Conservation (phyloP, 192 early-diverging fungal genomes). For the Geranomyces michiganensis region DNA sequence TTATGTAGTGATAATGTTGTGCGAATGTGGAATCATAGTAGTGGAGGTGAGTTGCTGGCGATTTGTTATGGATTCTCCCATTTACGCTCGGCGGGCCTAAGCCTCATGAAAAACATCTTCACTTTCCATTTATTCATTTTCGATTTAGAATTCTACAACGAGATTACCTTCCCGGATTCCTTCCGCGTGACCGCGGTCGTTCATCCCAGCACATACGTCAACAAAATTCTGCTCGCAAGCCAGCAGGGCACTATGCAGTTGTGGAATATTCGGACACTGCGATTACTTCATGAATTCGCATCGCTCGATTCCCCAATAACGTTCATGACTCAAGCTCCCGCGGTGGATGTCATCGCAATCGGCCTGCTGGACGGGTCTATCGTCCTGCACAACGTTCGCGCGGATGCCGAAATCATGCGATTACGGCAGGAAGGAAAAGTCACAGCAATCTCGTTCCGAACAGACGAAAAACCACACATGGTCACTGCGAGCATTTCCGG, state of each 20-base stretch:
- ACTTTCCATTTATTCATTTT: not conserved
- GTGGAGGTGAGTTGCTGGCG: constrained; percentile 51
- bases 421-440: constrained; percentile 87
- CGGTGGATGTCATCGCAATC: constrained; percentile 90
- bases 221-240: constrained; percentile 91
- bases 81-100: no score
- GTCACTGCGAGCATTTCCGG: constrained; percentile 86
- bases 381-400: constrained; percentile 81
- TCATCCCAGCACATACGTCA: constrained; percentile 96
- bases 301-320: constrained; percentile 76
- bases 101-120: not conserved
- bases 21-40: constrained; percentile 75
- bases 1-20: constrained; percentile 80
- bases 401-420: constrained; percentile 74
- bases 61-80: not conserved
- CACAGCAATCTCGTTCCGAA: constrained; percentile 89
- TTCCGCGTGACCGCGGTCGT: constrained; percentile 77
- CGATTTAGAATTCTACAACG: constrained; percentile 60
- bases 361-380: constrained; percentile 89
- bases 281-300: constrained; percentile 67
- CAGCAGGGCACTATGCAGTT: constrained; percentile 87
- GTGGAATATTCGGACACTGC: constrained; percentile 85
- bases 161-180: constrained; percentile 71
- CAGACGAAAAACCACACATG: constrained; percentile 88
- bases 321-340: constrained; percentile 82